Evolutionary conservation across 2,329 filamentous ascomycete genomes (phyloP).

Genomic region (Pestalotiopsis sp.): DNA sequence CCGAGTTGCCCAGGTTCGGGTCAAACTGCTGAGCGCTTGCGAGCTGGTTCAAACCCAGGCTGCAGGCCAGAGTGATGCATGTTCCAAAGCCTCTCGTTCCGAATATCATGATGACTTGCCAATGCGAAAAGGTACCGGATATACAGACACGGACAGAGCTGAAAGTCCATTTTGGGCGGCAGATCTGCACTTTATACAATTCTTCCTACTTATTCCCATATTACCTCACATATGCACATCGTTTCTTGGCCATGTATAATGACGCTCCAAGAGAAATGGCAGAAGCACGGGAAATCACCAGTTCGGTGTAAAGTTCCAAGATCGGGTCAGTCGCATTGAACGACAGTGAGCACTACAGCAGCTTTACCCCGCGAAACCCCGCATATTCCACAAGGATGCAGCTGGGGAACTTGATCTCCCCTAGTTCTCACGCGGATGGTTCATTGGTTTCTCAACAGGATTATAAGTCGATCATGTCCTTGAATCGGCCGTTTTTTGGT

Average conservation of each 20-base stretch:
- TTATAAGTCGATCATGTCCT: neutral
- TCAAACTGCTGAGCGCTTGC: conserved; percentile 32
- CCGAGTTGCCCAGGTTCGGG: conserved; percentile 30
- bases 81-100: neutral
- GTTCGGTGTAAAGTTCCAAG: neutral
- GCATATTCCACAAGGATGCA: neutral
- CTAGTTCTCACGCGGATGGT: neutral
- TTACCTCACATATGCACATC: neutral
- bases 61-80: conserved; percentile 16
- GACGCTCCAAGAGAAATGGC: neutral
- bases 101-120: neutral
- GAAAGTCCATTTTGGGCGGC: neutral
- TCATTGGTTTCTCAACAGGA: neutral
- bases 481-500: neutral
- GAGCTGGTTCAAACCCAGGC: conserved; percentile 17
- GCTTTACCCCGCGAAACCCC: neutral
- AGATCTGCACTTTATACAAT: neutral
- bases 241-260: neutral
- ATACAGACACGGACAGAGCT: neutral
- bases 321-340: neutral
- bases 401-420: neutral
- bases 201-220: neutral
- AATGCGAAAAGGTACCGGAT: neutral
- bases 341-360: neutral
- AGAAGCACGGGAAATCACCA: neutral